phyloP scores from a whole-genome alignment of 31 red algal species.

The Odonthalia washingtoniensis region DNA sequence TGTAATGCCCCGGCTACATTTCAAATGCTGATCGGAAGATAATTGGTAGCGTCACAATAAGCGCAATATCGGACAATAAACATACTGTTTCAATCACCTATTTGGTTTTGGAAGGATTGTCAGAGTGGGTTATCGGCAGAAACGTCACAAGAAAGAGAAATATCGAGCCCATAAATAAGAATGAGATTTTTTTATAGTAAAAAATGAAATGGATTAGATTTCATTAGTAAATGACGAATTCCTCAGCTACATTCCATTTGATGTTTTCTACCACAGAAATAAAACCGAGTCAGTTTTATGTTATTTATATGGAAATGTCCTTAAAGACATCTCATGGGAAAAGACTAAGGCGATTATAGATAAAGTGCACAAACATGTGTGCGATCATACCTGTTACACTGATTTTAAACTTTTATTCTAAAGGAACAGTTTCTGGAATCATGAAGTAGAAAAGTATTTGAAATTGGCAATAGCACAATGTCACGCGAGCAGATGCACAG shows the following conservation, averaged over 20 bases:
- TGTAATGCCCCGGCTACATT: too few relatives aligned
- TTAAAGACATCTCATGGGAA: not conserved
- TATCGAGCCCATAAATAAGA: not conserved
- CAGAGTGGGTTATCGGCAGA: not conserved
- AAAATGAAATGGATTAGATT: not conserved
- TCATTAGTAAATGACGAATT: not conserved
- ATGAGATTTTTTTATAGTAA: not conserved
- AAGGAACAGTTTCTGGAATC: not conserved
- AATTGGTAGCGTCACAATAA: not conserved
- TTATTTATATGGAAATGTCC: not conserved
- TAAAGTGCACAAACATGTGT: constrained; percentile 11
- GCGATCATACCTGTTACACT: not conserved
- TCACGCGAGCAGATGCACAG: not conserved
- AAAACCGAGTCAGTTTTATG: not conserved
- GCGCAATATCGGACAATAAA: not conserved
- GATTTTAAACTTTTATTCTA: not conserved
- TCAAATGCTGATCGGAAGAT: not conserved
- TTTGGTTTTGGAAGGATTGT: not conserved
- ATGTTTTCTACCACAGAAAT: not conserved
- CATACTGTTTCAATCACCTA: not conserved
- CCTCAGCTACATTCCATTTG: not conserved
- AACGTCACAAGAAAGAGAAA: not conserved
- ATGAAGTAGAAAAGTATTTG: not conserved
- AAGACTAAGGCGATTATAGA: not conserved
- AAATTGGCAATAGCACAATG: not conserved